Evolutionary conservation across 495 filamentous ascomycete species (phyloP).

Genomic region (Pseudevernia furfuracea): DNA sequence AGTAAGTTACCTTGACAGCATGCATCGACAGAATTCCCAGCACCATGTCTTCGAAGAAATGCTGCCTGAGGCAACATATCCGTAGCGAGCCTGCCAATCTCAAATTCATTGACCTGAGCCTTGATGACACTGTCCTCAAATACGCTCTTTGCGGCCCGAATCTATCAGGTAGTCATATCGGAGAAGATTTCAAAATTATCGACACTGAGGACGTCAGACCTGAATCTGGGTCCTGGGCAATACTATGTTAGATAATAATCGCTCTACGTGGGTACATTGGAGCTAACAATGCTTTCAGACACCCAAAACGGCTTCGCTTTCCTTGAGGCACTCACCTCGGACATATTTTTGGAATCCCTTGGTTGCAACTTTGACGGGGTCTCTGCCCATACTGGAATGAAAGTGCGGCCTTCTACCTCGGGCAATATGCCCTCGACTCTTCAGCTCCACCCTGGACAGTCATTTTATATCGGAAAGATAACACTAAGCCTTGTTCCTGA

Average conservation of each 20-base stretch:
- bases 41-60: not conserved
- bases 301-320: constrained; percentile 11
- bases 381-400: not conserved
- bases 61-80: constrained; percentile 10
- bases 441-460: constrained; percentile 11
- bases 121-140: constrained; percentile 11
- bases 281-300: constrained; percentile 11
- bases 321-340: constrained; percentile 4
- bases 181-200: not conserved
- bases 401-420: constrained; percentile 2
- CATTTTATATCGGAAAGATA: constrained; percentile 11
- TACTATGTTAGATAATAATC: constrained; percentile 8
- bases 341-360: constrained; percentile 11
- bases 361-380: constrained; percentile 7
- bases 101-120: constrained; percentile 6
- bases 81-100: not conserved
- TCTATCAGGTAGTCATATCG: not conserved
- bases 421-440: not conserved
- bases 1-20: not conserved
- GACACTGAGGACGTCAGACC: not conserved
- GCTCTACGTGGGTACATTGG: not conserved
- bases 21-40: not conserved
- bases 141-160: constrained; percentile 3
- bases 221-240: constrained; percentile 2
- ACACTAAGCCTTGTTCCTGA: constrained; percentile 12